phyloP scores from a whole-genome alignment of 1,284 basidiomycete genomes.

The Ceratobasidium sp. region DNA sequence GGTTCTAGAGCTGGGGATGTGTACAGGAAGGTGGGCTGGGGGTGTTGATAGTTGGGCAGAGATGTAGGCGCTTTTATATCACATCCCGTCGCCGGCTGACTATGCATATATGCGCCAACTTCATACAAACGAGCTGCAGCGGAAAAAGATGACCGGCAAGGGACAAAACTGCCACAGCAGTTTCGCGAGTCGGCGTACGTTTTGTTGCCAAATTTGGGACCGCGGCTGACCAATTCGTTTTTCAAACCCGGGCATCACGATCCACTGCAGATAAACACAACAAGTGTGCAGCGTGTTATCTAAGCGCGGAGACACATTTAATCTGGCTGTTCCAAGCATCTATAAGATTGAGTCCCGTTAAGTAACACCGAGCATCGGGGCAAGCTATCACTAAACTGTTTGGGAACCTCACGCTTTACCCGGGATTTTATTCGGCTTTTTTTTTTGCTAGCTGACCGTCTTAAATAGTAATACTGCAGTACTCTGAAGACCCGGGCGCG shows the following conservation, averaged over 20 bases:
- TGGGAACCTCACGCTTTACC: no score
- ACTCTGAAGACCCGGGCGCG: no score
- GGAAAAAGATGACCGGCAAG: conserved; percentile 18
- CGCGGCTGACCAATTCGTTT: neutral
- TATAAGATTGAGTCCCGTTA: no score
- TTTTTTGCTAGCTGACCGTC: no score
- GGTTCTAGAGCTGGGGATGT: neutral
- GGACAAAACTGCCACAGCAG: neutral
- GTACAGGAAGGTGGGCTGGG: neutral
- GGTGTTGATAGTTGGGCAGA: neutral
- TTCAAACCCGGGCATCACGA: neutral
- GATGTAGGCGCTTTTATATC: neutral
- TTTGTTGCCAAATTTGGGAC: neutral
- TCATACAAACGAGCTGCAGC: neutral
- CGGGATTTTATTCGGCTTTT: no score
- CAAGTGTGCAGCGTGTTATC: neutral
- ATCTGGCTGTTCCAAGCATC: no score
- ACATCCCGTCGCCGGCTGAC: neutral
- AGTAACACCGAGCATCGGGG: no score
- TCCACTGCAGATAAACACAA: neutral
- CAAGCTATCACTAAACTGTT: no score
- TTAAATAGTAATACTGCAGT: no score
- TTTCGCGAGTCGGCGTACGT: neutral
- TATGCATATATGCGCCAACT: neutral
- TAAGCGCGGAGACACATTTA: no score